Evolutionary conservation across 306 rosid genomes (phyloP).

Genomic region (Macrotyloma uniflorum): DNA sequence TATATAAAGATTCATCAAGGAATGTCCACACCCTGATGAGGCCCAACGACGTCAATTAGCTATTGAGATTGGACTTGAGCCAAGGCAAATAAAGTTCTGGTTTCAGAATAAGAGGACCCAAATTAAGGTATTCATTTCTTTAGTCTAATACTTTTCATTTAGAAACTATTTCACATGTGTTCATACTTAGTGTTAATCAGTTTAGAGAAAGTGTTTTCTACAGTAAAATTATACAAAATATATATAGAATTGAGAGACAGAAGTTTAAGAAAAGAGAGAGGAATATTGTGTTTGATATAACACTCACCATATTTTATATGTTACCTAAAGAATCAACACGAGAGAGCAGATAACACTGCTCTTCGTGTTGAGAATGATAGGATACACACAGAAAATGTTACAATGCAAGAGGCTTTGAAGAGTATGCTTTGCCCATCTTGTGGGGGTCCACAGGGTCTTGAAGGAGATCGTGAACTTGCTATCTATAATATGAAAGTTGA

Average conservation of each 20-base stretch:
- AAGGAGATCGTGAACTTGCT: slow-evolving; percentile 45
- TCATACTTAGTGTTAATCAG: not conserved
- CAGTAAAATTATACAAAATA: not conserved
- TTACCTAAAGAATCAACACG: slow-evolving; percentile 52
- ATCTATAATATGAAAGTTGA: slow-evolving; percentile 50
- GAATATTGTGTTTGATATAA: not conserved
- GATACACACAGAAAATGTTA: slow-evolving; percentile 54
- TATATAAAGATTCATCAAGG: slow-evolving; percentile 50
- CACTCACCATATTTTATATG: not conserved
- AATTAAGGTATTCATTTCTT: slow-evolving; percentile 51
- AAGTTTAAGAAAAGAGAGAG: not conserved
- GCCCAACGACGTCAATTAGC: slow-evolving; percentile 59
- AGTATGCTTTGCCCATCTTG: slow-evolving; percentile 57
- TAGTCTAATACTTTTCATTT: not conserved
- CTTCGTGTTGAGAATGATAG: slow-evolving; percentile 71
- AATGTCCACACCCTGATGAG: slow-evolving; percentile 66
- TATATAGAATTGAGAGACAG: not conserved
- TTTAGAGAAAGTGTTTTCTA: not conserved
- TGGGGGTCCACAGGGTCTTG: slow-evolving; percentile 62
- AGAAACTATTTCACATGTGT: not conserved
- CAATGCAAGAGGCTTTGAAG: slow-evolving; percentile 58
- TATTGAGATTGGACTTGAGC: slow-evolving; percentile 57
- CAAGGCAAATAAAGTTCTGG: slow-evolving; percentile 78
- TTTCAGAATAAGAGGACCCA: slow-evolving; percentile 89
- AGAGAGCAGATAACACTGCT: slow-evolving; percentile 49